A percentile compares a stretch with the other conserved stretches of the same genome.
Conservation (phyloP, 2,329 filamentous ascomycete genomes). For the Aspergillus fischeri region DNA sequence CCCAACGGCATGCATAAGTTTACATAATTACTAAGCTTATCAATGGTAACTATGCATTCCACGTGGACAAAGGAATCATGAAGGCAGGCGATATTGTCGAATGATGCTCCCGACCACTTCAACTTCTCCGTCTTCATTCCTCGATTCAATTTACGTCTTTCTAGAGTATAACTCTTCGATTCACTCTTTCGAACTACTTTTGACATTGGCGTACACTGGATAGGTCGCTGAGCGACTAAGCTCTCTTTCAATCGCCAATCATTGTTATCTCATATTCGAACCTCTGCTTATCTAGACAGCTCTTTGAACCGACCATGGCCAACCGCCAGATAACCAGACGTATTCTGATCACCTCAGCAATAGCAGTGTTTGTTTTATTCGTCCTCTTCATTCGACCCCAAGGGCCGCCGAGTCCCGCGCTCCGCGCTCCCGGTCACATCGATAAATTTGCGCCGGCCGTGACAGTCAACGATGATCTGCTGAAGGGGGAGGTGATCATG, state of each 20-base stretch:
- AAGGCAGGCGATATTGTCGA: not conserved
- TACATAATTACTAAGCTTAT: not conserved
- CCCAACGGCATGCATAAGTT: not conserved
- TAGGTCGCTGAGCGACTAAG: not conserved
- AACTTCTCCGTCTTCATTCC: not conserved
- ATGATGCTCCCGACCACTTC: not conserved
- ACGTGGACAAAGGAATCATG: not conserved
- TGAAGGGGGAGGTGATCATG: constrained; percentile 45
- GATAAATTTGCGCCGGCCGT: constrained; percentile 24
- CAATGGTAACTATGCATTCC: not conserved
- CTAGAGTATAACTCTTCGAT: not conserved
- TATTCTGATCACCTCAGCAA: constrained; percentile 30
- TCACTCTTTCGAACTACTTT: not conserved
- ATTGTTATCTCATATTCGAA: not conserved
- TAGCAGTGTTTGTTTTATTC: constrained; percentile 33
- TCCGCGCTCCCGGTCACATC: constrained; percentile 40
- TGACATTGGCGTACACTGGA: not conserved
- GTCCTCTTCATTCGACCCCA: constrained; percentile 36
- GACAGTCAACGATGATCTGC: constrained; percentile 30
- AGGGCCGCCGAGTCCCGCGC: constrained; percentile 34
- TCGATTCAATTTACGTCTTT: not conserved
- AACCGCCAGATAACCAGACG: constrained; percentile 36
- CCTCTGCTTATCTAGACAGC: not conserved
- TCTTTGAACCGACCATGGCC: constrained; percentile 23
- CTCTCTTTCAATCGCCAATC: not conserved